These are phyloP conservation scores for Stenogyne calaminthoides DNA, from an alignment of 305 asterid genomes.

Conservation along the genomic window DNA sequence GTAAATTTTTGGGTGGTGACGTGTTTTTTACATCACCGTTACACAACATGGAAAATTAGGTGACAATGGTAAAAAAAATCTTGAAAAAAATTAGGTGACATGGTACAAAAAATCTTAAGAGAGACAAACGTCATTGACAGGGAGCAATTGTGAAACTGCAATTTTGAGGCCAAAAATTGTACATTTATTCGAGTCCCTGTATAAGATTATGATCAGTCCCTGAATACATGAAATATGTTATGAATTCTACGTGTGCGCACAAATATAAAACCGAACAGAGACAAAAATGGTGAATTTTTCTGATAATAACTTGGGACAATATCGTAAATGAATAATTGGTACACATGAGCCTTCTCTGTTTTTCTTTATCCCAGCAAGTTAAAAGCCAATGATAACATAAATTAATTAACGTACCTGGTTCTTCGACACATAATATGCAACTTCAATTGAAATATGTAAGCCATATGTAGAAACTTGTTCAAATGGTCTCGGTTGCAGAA, in stretches of 20 bases:
- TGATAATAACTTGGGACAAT: background rate
- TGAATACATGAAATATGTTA: background rate
- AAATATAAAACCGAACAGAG: background rate
- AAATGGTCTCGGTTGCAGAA: background rate
- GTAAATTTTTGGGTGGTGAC: no score
- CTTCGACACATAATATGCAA: background rate
- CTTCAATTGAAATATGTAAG: slow-evolving; percentile 3
- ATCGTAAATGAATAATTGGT: background rate
- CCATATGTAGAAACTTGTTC: slow-evolving; percentile 16
- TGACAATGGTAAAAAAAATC: no score
- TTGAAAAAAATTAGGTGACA: no score
- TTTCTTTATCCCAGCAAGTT: background rate
- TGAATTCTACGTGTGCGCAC: background rate
- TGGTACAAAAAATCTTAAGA: no score
- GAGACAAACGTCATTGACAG: no score
- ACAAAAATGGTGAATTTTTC: background rate
- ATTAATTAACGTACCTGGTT: slow-evolving; percentile 21
- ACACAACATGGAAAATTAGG: no score
- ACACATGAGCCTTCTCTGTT: background rate
- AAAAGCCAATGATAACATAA: slow-evolving; percentile 4
- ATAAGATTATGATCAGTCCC: background rate
- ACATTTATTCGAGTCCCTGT: no score
- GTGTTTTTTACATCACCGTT: no score
- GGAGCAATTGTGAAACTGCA: no score
- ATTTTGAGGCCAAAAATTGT: no score